These are phyloP conservation scores for Sclerotinia minor DNA, from an alignment of 2,329 filamentous ascomycete species.

Conservation along the genomic window DNA sequence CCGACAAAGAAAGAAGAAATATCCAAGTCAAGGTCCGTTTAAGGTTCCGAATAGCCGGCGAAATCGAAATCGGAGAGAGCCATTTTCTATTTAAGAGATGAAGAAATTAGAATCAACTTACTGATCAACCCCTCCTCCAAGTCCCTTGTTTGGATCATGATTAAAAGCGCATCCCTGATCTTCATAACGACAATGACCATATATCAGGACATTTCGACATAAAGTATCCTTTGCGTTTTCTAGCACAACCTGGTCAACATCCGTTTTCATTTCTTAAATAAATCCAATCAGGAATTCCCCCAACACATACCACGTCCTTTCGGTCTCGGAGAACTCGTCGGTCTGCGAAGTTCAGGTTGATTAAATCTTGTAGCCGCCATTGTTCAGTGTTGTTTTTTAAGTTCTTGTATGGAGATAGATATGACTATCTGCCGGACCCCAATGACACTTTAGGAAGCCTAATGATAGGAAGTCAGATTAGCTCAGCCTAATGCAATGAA, in stretches of 20 bases:
- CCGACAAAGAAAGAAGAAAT: neutral
- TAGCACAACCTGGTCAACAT: slow-evolving; percentile 42
- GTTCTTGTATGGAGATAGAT: slow-evolving; percentile 25
- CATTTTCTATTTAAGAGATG: neutral
- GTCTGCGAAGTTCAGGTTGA: slow-evolving; percentile 41
- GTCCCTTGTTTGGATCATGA: slow-evolving; percentile 71
- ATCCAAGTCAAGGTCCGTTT: neutral
- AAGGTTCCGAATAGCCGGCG: neutral
- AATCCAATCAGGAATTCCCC: slow-evolving; percentile 6
- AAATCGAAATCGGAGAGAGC: neutral
- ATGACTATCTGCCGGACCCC: slow-evolving; percentile 41
- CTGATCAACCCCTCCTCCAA: slow-evolving; percentile 50
- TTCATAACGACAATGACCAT: slow-evolving; percentile 89
- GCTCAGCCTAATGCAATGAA: slow-evolving; percentile 21
- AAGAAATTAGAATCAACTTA: slow-evolving; percentile 43
- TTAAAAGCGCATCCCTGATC: slow-evolving; percentile 88
- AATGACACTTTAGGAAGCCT: slow-evolving; percentile 40
- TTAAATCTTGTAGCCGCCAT: slow-evolving; percentile 41
- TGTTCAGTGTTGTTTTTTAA: slow-evolving; percentile 26
- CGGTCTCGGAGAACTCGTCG: slow-evolving; percentile 56
- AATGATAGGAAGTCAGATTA: slow-evolving; percentile 24
- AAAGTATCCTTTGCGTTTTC: slow-evolving; percentile 83
- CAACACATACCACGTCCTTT: slow-evolving; percentile 54
- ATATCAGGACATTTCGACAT: slow-evolving; percentile 90
- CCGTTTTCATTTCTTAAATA: neutral